A percentile compares a stretch with the other conserved stretches of the same genome.
Conservation (phyloP, 1,139 yeast species). For the Geotrichum histeridarum region DNA sequence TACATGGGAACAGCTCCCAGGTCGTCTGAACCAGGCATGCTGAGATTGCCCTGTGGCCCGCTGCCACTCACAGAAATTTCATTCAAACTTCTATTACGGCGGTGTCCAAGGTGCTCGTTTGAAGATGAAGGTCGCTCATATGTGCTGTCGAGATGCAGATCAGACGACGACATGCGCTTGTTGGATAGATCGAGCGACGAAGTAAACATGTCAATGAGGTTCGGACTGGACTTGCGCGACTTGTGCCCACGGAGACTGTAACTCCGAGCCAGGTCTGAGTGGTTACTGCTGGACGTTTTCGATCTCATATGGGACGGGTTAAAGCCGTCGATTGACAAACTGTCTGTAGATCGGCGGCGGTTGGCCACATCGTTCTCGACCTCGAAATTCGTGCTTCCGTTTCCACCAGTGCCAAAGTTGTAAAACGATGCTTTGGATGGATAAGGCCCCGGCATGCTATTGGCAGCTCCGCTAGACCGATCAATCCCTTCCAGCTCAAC, state of each 20-base stretch:
- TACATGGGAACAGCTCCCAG: slow-evolving; percentile 3
- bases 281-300: slow-evolving; percentile 13
- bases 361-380: slow-evolving; percentile 11
- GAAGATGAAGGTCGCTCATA: slow-evolving; percentile 6
- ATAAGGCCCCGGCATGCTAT: background rate
- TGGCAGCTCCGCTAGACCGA: slow-evolving; percentile 10
- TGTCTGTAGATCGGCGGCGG: slow-evolving; percentile 17
- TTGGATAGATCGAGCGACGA: slow-evolving; percentile 19
- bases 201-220: slow-evolving; percentile 29
- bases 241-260: slow-evolving; percentile 26
- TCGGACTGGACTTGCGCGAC: slow-evolving; percentile 30
- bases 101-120: slow-evolving; percentile 21
- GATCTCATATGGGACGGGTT: slow-evolving; percentile 7
- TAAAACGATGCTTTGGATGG: slow-evolving; percentile 7
- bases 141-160: slow-evolving; percentile 1
- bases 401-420: slow-evolving; percentile 1
- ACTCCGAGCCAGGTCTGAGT: slow-evolving; percentile 18
- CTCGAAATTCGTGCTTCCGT: slow-evolving; percentile 6
- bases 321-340: slow-evolving; percentile 15
- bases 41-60: slow-evolving; percentile 6
- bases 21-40: slow-evolving; percentile 9
- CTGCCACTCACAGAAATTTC: slow-evolving; percentile 18
- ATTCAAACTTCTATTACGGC: slow-evolving; percentile 29
- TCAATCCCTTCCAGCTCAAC: slow-evolving; percentile 29
- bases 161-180: slow-evolving; percentile 16